Evolutionary conservation across 352 stramenopile genomes (phyloP).

Genomic region (Globisporangium carolinianum): DNA sequence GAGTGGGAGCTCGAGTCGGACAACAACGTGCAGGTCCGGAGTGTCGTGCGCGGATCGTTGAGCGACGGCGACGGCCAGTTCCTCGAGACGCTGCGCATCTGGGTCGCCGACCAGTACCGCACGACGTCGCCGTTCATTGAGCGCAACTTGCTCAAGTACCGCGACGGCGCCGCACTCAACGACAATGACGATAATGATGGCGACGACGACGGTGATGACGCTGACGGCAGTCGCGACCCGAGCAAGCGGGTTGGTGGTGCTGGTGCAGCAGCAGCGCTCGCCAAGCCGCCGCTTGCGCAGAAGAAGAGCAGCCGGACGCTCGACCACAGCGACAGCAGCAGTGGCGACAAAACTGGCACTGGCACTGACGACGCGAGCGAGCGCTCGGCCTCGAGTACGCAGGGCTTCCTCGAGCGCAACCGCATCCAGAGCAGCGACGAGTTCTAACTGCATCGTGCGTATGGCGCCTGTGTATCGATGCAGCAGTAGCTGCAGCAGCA

Average conservation of each 20-base stretch:
- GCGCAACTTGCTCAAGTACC: slow-evolving; percentile 75
- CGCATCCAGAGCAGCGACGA: slow-evolving; percentile 50
- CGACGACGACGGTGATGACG: not conserved
- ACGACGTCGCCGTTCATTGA: slow-evolving; percentile 84
- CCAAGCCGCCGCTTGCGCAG: slow-evolving; percentile 7
- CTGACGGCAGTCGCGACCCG: no score
- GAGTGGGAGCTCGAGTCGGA: slow-evolving; percentile 82
- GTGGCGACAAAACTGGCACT: no score
- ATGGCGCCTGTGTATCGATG: not conserved
- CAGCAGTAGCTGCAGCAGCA: not conserved
- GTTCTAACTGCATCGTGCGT: slow-evolving; percentile 21
- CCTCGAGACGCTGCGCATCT: slow-evolving; percentile 78
- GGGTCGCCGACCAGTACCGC: slow-evolving; percentile 80
- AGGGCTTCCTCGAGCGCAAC: slow-evolving; percentile 43
- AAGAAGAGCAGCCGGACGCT: slow-evolving; percentile 15
- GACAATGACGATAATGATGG: slow-evolving; percentile 24
- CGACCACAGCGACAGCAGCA: not conserved
- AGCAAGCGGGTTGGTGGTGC: no score
- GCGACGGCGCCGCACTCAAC: slow-evolving; percentile 52
- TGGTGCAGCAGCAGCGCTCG: no score
- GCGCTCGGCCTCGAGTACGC: slow-evolving; percentile 27
- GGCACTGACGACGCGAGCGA: slow-evolving; percentile 10
- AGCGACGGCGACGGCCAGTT: slow-evolving; percentile 65
- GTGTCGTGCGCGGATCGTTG: slow-evolving; percentile 41
- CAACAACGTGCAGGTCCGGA: slow-evolving; percentile 59